These are phyloP conservation scores for Cladosporium sp. DNA, from an alignment of 2,329 filamentous ascomycete genomes.

Conservation along the genomic window DNA sequence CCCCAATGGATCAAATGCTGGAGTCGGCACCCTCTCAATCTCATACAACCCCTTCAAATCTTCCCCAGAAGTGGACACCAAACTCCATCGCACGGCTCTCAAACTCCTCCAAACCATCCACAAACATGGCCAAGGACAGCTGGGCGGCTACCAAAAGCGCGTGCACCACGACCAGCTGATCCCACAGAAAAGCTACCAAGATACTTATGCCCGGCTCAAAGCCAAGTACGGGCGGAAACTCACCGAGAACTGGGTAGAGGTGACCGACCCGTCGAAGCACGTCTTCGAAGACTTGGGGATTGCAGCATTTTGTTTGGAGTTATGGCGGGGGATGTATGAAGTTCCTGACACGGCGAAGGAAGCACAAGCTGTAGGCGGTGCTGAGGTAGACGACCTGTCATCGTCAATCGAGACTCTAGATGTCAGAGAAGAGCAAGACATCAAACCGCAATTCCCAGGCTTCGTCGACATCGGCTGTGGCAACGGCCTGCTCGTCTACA, in stretches of 20 bases:
- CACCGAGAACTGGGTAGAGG: conserved; percentile 77
- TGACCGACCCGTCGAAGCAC: conserved; percentile 84
- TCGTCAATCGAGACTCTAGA: background rate
- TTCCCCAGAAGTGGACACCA: conserved; percentile 22
- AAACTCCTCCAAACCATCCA: conserved; percentile 67
- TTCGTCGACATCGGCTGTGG: conserved; percentile 97
- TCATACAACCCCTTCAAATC: conserved; percentile 50
- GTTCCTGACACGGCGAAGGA: conserved; percentile 3
- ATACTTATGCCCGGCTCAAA: conserved; percentile 80
- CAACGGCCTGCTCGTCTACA: conserved; percentile 84
- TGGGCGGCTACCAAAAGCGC: conserved; percentile 72
- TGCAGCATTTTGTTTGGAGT: conserved; percentile 85
- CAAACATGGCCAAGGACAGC: conserved; percentile 70
- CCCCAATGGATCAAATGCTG: conserved; percentile 27
- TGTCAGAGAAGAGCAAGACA: conserved; percentile 14
- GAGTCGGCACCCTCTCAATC: conserved; percentile 49
- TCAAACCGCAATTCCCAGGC: conserved; percentile 64
- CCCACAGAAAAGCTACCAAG: conserved; percentile 73
- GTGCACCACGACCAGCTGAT: conserved; percentile 82
- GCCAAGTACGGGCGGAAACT: conserved; percentile 71
- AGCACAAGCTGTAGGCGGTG: background rate
- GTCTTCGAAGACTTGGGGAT: conserved; percentile 94
- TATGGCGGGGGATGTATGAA: conserved; percentile 83
- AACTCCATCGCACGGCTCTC: conserved; percentile 65
- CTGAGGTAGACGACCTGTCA: background rate